Base-by-base conservation (phyloP, 768 basidiomycete genomes). In the Sporobolomyces pararoseus region DNA sequence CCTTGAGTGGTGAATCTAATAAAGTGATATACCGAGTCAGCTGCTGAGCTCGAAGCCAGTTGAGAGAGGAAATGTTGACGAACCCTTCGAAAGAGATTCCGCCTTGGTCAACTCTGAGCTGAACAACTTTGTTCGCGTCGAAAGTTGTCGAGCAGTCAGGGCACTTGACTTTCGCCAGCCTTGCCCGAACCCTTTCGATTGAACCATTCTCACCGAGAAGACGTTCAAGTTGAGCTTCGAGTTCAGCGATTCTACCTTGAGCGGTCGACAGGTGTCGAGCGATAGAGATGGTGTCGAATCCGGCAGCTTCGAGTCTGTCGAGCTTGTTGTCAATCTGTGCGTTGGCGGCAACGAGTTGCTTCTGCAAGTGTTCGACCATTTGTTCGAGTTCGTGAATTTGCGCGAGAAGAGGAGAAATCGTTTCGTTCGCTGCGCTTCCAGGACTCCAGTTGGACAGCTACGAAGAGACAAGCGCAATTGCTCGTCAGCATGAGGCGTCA, bases 261-360 rank as follows among this genome's bases (percentile, higher is more conserved):
- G 75, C 73, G 2, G 60, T 60, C 19, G 73, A 63, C 1, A 78
- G 72, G 62, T 76, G 63, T 1, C 68, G 54, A 12, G 69, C 66
- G 54, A 75, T 53, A 13, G 63, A 42, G 52, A 76, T 51, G 21
- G 64, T 68, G 50, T 73, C 68, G 29, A 63, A 69, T 7, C 74
- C 78, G 7, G 90, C 90, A 0, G 88, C 87, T 65, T 91, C 87
- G 76, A 94, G 86, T 60, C 87, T 86, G 77, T 91, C 90, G 21
- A 94, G 83, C 78, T 93, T 92, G 76, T 91, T 87, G 74, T 94
- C 92, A 63, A 94, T 89, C 74, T 85, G 88, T 42, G 88, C 86
- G 77, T 94, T 91, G 14, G 90, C 91, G 3, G 78, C 83, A 71
- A 88, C 87, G 32, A 93, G 86, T 73, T 92, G 65, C 4, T n/a